Base-by-base conservation (phyloP, 1,284 basidiomycete species). In the Microbotryomycetes sp. region DNA sequence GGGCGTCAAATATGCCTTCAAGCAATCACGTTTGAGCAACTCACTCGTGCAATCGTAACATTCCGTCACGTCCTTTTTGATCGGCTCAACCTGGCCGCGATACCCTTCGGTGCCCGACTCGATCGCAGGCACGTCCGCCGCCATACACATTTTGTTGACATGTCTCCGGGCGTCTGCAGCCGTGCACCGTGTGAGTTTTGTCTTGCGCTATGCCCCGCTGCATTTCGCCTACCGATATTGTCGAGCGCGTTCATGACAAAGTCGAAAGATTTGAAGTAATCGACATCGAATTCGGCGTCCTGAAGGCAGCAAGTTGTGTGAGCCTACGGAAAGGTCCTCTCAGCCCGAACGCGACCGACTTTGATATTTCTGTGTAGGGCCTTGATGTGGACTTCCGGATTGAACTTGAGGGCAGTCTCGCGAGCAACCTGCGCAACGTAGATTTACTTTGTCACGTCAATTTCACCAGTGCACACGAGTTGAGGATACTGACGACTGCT, bases 61-160 rank as follows among this genome's bases (percentile, higher is more conserved):
- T 73, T 94, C 91, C 1, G 88, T 88, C 24, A 79, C 78, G 70
- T 89, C 86, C 89, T 77, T 77, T 48, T 78, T 68, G 84, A 82
- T 79, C 1, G 81, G 80, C 54, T 79, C 78, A 1, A 81, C 80
- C 70, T 83, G 81, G 21, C 96, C 96, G 1, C 91, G 79, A 74
- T 97, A 98, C 0, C 96, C 96, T 2, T 92, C 90, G 1, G 96
- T 97, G 2, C 96, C 96, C 29, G 90, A 94, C 75, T 99, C 96
- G 45, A 99, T 89, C 7, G 97, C 81, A 0, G 93, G 93, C 0
- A 97, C 84, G 59, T 83, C 81, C 2, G 89, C 88, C 2, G 92
- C 91, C 78, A 96, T 85, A 76, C 94, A 97, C 85, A 98, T 91
- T 73, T 88, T 88, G 79, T 98, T 98, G 55, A 98, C 91, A 73